Evolutionary conservation across 768 basidiomycete species (phyloP).

Genomic region (Suillus weaverae): DNA sequence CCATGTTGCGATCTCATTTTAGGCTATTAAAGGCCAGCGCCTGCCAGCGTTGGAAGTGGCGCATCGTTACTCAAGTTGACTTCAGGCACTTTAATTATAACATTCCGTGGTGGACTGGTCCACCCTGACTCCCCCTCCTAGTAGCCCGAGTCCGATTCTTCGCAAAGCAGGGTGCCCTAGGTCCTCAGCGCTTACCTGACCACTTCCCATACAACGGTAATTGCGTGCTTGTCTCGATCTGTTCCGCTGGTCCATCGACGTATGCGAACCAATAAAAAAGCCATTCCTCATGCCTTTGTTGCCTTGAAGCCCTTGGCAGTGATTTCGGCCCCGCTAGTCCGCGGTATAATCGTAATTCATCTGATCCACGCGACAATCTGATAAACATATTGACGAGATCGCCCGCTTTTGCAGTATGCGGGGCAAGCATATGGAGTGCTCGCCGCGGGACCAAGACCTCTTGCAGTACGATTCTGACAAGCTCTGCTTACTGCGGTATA

Average conservation of each 20-base stretch:
- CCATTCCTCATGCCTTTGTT: neutral
- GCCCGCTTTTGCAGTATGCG: neutral
- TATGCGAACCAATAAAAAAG: neutral
- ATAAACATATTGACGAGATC: neutral
- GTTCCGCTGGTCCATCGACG: neutral
- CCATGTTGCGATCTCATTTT: neutral
- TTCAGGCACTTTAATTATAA: neutral
- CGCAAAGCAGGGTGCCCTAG: neutral
- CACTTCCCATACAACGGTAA: neutral
- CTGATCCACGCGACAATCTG: constrained; percentile 41
- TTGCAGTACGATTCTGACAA: neutral
- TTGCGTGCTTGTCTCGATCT: constrained; percentile 2
- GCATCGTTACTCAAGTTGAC: neutral
- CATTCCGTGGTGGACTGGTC: neutral
- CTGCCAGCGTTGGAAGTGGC: neutral
- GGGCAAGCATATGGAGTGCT: neutral
- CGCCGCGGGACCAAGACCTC: neutral
- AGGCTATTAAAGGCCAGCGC: neutral
- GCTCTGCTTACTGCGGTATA: neutral
- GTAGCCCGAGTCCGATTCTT: constrained; percentile 3
- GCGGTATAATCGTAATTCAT: constrained; percentile 56
- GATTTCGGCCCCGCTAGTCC: constrained; percentile 45
- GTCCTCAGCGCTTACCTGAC: neutral
- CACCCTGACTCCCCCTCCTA: neutral
- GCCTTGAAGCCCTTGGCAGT: constrained; percentile 34